Evolutionary conservation across 2,329 filamentous ascomycete species (phyloP).

Genomic region (Hysterium pulicare): DNA sequence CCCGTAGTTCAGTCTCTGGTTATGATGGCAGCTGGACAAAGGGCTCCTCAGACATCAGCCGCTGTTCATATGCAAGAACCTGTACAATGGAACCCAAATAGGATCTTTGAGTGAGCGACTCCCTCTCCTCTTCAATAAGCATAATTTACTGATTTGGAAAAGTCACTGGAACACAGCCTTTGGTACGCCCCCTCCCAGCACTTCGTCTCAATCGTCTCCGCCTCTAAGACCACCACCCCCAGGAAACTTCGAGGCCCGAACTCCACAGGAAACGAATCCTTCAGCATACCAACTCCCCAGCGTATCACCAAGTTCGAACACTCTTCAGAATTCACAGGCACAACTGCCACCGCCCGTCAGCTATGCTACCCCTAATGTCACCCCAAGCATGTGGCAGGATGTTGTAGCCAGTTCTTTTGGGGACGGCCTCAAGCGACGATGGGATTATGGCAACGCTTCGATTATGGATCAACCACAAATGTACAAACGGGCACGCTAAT

Average conservation of each 20-base stretch:
- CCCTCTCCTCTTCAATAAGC: conserved; percentile 1
- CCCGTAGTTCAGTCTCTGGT: conserved; percentile 68
- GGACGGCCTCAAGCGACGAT: conserved; percentile 44
- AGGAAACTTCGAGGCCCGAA: conserved; percentile 39
- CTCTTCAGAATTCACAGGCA: conserved; percentile 23
- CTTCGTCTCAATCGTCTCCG: conserved; percentile 43
- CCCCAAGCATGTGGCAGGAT: conserved; percentile 52
- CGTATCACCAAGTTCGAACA: conserved; percentile 32
- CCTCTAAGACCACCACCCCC: conserved; percentile 42
- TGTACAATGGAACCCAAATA: conserved; percentile 75
- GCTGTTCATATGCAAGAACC: conserved; percentile 62
- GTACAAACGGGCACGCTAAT: conserved; percentile 37
- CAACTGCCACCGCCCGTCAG: conserved; percentile 34
- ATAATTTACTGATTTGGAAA: conserved; percentile 15
- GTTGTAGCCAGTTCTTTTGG: conserved; percentile 43
- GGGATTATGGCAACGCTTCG: conserved; percentile 38
- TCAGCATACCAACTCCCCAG: conserved; percentile 33
- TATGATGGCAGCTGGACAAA: conserved; percentile 62
- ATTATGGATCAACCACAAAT: conserved; percentile 35
- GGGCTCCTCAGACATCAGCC: conserved; percentile 47
- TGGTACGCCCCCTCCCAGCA: conserved; percentile 60
- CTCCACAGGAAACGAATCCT: conserved; percentile 31
- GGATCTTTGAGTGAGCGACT: conserved; percentile 79
- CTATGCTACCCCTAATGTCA: conserved; percentile 36
- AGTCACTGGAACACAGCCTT: conserved; percentile 97